Conservation (phyloP, 768 basidiomycete species). For the Favolaschia claudopus region DNA sequence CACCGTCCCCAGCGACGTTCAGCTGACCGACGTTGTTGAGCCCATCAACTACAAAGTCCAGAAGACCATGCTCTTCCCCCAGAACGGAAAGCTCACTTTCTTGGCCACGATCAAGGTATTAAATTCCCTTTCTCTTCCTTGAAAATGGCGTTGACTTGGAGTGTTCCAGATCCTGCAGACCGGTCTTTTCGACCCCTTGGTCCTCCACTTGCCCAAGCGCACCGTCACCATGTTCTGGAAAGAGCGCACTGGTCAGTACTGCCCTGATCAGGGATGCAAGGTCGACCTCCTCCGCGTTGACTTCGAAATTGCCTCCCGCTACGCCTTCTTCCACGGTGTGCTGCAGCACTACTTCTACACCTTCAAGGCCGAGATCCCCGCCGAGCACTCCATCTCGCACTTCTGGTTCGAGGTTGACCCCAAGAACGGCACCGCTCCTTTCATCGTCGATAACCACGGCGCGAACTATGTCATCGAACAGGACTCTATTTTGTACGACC, state of each 20-base stretch:
- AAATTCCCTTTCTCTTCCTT: not conserved
- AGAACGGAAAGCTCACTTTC: slow-evolving; percentile 46
- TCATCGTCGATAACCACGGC: slow-evolving; percentile 51
- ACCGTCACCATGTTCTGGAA: slow-evolving; percentile 52
- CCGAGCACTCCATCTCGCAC: slow-evolving; percentile 49
- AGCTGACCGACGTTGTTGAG: slow-evolving; percentile 52
- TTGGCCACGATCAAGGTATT: slow-evolving; percentile 49
- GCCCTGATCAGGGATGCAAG: too few relatives aligned
- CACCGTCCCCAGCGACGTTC: slow-evolving; percentile 53
- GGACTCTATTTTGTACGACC: slow-evolving; percentile 52
- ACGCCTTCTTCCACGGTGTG: slow-evolving; percentile 46
- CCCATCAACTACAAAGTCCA: slow-evolving; percentile 51
- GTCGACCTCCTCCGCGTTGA: slow-evolving; percentile 42
- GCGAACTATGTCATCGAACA: slow-evolving; percentile 49
- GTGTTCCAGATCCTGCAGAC: slow-evolving; percentile 9
- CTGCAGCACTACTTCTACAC: slow-evolving; percentile 55
- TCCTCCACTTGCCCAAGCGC: slow-evolving; percentile 34
- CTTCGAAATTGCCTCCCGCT: slow-evolving; percentile 44
- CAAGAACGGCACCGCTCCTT: slow-evolving; percentile 46
- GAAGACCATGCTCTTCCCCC: slow-evolving; percentile 45
- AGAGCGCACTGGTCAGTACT: slow-evolving; percentile 47
- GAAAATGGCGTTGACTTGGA: not conserved
- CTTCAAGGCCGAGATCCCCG: slow-evolving; percentile 51
- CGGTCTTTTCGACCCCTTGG: slow-evolving; percentile 4
- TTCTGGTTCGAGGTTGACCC: slow-evolving; percentile 61